Conservation (phyloP, 306 rosid genomes). For the Psophocarpus tetragonolobus region DNA sequence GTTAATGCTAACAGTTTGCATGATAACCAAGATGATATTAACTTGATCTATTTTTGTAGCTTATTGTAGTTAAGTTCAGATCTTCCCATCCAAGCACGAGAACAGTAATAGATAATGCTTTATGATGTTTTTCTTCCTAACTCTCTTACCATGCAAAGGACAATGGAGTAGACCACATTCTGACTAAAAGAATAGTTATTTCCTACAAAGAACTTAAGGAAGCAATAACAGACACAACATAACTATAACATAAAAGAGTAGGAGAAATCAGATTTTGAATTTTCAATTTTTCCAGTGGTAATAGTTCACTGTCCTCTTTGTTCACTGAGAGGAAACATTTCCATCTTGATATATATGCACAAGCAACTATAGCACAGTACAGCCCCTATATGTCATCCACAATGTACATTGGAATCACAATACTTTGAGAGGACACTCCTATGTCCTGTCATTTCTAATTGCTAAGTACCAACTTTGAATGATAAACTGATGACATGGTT, state of each 20-base stretch:
- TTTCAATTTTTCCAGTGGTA: background rate
- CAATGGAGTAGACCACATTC: background rate
- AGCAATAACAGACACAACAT: background rate
- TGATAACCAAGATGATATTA: background rate
- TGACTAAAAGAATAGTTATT: background rate
- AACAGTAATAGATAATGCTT: background rate
- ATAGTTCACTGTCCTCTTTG: background rate
- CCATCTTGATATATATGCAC: conserved; percentile 1
- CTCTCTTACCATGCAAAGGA: background rate
- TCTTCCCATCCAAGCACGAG: background rate
- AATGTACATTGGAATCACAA: conserved; percentile 18
- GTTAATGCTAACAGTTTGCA: no score
- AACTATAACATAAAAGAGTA: background rate
- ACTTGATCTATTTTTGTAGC: background rate
- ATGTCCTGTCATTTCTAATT: conserved; percentile 1
- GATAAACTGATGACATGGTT: conserved; percentile 6
- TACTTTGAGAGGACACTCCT: background rate
- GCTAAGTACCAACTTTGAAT: background rate
- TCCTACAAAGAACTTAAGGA: background rate
- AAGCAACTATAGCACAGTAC: background rate
- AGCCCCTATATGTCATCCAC: background rate
- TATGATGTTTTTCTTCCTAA: background rate
- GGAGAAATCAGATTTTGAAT: background rate
- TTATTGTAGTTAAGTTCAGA: background rate
- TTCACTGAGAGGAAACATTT: background rate